Evolutionary conservation across 2,329 filamentous ascomycete genomes (phyloP), one percentile per base, ranked within the genome.

Genomic region (Aspergillus ochraceus): DNA sequence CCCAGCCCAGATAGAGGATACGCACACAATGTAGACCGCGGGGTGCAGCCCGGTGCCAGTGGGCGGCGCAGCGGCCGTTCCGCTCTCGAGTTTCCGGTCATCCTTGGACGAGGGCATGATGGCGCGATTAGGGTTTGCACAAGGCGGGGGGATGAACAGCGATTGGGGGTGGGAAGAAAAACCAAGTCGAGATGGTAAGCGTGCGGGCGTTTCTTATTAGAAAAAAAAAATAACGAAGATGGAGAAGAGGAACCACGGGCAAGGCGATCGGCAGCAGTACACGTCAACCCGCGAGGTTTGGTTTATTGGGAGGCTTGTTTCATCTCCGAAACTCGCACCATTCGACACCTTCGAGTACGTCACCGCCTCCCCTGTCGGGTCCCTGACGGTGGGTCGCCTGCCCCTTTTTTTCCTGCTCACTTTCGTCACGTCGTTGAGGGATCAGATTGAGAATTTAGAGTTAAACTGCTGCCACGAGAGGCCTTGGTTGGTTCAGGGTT

Each of bases 1-100:
- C 45, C 11, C 11, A 17, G 17, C 11, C 11, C 32, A 36, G 14
- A 36, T 10, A 36, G 32, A 36, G 49, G n/a, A 17, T 24, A 68
- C 69, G 59, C 46, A 71, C 69, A 65, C 67, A 58, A 71, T 71
- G 65, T 71, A 71, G 65, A 71, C 66, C 24, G 66, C 69, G 47
- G 69, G 69, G 64, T 71, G 69, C 51, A 70, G 45, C 3, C 19
- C 45, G 11, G 19, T 47, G 19, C 45, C 22, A 20, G 14, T 8
- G 19, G 45, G 19, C 19, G 45, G 19, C 22, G 19, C 22, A 24
- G 45, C 45, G 17, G 45, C 45, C 19, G 45, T 47, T 47, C 45
- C 45, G 45, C 45, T 47, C 45, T 47, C 45, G 45, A 47, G 45
- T 24, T 47, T 47, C 9, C 45, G 45, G 4, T 47, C 45, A 47